Evolutionary conservation across 2,329 filamentous ascomycete species (phyloP).

Genomic region (Diaporthe caulivora): DNA sequence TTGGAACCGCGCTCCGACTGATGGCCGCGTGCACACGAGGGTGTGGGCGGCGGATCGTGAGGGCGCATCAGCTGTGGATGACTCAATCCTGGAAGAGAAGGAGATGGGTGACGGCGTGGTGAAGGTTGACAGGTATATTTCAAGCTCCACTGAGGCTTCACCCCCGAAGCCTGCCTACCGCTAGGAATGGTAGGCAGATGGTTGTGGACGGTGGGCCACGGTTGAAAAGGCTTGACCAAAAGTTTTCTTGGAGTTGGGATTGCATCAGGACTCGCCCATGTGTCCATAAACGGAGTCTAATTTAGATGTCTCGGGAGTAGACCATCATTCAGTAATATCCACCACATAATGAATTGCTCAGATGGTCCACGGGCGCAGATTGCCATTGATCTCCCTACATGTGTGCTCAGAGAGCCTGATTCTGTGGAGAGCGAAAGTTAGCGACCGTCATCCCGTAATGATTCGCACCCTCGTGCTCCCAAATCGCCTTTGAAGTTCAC

Average conservation of each 20-base stretch:
- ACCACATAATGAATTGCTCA: not conserved
- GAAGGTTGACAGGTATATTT: slow-evolving; percentile 29
- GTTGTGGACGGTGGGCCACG: too few species aligned
- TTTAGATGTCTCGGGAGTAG: not conserved
- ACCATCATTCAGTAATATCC: not conserved
- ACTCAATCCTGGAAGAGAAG: not conserved
- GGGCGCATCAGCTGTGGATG: not conserved
- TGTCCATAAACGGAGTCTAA: not conserved
- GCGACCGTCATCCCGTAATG: not conserved
- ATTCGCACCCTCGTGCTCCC: too few species aligned
- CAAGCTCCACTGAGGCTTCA: not conserved
- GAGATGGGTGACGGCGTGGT: slow-evolving; percentile 15
- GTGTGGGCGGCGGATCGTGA: not conserved
- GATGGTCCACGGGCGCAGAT: not conserved
- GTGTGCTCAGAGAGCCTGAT: not conserved
- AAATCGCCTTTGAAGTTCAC: not conserved
- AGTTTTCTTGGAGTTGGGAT: not conserved
- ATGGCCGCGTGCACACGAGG: not conserved
- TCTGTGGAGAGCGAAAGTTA: not conserved
- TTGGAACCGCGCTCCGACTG: not conserved
- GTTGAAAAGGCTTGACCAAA: not conserved
- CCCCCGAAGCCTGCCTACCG: not conserved
- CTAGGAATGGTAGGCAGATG: not conserved
- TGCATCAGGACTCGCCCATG: not conserved
- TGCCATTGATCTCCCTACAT: not conserved